Conservation (phyloP, 78 protist species). For the Creolimax fragrantissima region DNA sequence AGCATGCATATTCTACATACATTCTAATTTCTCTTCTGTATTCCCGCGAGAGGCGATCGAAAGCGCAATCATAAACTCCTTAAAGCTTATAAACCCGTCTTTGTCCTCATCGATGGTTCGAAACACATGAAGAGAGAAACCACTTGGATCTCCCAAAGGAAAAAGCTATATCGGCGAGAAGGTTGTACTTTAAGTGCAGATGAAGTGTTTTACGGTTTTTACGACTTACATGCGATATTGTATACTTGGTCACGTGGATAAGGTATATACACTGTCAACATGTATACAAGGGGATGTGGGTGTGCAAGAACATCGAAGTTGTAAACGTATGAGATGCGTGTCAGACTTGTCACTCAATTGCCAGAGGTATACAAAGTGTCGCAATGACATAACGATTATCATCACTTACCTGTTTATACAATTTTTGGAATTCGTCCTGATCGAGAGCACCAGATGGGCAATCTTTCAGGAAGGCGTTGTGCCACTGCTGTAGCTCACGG, state of each 20-base stretch:
- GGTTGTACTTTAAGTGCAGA: neutral
- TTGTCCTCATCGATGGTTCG: neutral
- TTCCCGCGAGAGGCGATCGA: slow-evolving; percentile 26
- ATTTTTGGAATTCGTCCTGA: neutral
- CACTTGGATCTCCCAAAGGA: neutral
- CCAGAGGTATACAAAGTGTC: too few species aligned
- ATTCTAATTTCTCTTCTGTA: slow-evolving; percentile 26
- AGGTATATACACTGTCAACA: neutral
- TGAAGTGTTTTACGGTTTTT: neutral
- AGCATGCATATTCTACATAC: neutral
- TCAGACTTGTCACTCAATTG: neutral
- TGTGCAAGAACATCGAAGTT: neutral
- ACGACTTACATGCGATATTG: neutral
- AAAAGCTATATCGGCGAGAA: neutral
- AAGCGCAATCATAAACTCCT: slow-evolving; percentile 23
- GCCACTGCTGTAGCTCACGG: slow-evolving; percentile 22
- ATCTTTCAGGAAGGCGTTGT: slow-evolving; percentile 15
- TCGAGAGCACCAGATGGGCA: slow-evolving; percentile 28
- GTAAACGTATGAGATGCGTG: neutral
- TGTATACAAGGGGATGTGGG: neutral
- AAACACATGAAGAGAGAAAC: slow-evolving; percentile 20
- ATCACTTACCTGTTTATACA: neutral
- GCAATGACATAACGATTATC: too few species aligned
- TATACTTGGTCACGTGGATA: neutral
- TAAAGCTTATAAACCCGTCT: slow-evolving; percentile 1